Percentiles rank a stretch among this genome's conserved stretches.
These are phyloP conservation scores for Porogramme epimiltina DNA, from an alignment of 1,284 basidiomycete species.

Conservation along the genomic window DNA sequence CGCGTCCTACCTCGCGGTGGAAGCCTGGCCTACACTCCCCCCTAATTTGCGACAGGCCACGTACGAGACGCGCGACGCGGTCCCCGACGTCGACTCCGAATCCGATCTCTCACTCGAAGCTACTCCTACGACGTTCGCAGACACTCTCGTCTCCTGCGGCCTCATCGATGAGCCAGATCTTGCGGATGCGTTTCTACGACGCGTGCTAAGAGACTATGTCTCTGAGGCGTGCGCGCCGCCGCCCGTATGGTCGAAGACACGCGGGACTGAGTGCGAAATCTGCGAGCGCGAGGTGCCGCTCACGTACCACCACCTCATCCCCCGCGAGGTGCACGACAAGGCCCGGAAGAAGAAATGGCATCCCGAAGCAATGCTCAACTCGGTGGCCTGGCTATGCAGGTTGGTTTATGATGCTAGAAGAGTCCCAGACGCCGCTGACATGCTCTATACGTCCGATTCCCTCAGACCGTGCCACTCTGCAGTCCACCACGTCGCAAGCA, in stretches of 20 bases:
- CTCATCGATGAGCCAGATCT: conserved; percentile 37
- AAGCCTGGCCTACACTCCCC: conserved; percentile 49
- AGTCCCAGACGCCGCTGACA: too few species aligned
- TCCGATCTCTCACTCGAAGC: conserved; percentile 36
- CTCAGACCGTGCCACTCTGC: conserved; percentile 51
- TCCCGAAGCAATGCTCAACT: conserved; percentile 48
- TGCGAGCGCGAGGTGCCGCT: conserved; percentile 54
- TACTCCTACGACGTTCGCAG: conserved; percentile 38
- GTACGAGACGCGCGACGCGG: conserved; percentile 33
- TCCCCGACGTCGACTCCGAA: conserved; percentile 34
- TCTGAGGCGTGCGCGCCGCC: conserved; percentile 43
- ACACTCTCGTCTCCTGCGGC: conserved; percentile 51
- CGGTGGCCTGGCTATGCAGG: conserved; percentile 62
- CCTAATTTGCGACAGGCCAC: conserved; percentile 36
- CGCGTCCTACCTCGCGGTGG: conserved; percentile 47
- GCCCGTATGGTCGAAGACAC: conserved; percentile 52
- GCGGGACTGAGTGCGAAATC: conserved; percentile 55
- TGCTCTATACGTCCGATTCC: too few species aligned
- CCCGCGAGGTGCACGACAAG: conserved; percentile 51
- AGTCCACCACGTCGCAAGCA: conserved; percentile 48
- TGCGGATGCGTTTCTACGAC: conserved; percentile 40
- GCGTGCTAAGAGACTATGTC: conserved; percentile 43
- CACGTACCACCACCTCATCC: conserved; percentile 63
- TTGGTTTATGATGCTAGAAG: too few species aligned
- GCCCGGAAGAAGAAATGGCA: conserved; percentile 58